phyloP scores from a whole-genome alignment of 208 protist species.

The Kentomonas sorsogonicus region DNA sequence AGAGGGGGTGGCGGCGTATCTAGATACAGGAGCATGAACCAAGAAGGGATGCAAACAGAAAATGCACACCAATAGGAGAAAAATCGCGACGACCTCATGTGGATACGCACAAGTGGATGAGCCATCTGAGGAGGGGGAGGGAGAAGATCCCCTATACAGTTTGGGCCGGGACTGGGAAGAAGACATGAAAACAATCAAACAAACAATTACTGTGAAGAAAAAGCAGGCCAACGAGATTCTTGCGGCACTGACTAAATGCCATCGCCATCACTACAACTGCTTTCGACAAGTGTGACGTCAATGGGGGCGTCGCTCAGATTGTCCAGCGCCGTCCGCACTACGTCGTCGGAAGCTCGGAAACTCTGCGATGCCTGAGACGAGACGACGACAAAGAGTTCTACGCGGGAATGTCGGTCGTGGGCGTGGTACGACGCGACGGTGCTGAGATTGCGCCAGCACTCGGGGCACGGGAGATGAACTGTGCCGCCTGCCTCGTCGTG shows the following conservation, averaged over 20 bases:
- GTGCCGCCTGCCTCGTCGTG: no score
- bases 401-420: conserved; percentile 19
- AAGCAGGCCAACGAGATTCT: no score
- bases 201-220: no score
- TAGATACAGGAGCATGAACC: background rate
- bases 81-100: background rate
- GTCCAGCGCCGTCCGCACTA: conserved; percentile 18
- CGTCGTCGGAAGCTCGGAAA: background rate
- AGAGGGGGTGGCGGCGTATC: background rate
- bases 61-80: background rate
- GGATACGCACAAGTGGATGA: no score
- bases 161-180: no score
- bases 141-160: no score
- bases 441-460: conserved; percentile 68
- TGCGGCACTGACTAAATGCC: no score
- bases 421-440: conserved; percentile 37
- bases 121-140: no score
- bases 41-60: background rate
- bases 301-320: conserved; percentile 1
- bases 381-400: conserved; percentile 42
- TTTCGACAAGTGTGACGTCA: conserved; percentile 10
- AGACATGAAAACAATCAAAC: no score
- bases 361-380: conserved; percentile 19
- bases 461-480: conserved; percentile 57
- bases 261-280: no score